Evolutionary conservation across 805 yeast genomes (phyloP).

Genomic region (Cyberlindnera meyerae): DNA sequence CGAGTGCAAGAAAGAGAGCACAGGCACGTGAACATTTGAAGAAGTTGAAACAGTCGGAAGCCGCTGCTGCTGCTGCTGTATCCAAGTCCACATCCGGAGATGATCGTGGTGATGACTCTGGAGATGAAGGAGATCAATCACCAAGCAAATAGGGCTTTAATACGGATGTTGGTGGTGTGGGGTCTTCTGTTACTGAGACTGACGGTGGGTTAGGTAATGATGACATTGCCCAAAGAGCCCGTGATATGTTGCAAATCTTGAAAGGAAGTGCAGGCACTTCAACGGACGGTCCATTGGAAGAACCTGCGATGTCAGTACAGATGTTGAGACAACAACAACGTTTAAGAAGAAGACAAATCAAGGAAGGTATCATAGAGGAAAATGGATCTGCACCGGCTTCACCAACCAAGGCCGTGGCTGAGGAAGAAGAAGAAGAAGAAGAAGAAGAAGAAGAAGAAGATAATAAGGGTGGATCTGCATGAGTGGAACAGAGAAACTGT

Average conservation of each 20-base stretch:
- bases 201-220: conserved; percentile 19
- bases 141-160: too few species aligned
- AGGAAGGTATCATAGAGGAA: too few species aligned
- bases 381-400: too few species aligned
- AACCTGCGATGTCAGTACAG: conserved; percentile 36
- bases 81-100: too few species aligned
- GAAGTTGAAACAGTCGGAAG: conserved; percentile 28
- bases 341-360: conserved; percentile 23
- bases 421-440: conserved; percentile 2
- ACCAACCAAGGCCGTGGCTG: conserved; percentile 2
- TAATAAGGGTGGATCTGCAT: too few species aligned
- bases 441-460: too few species aligned
- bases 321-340: conserved; percentile 39
- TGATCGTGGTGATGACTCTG: conserved; percentile 12
- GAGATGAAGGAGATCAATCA: conserved; percentile 15
- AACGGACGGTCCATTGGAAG: conserved; percentile 24
- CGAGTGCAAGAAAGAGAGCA: conserved; percentile 78
- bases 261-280: conserved; percentile 30
- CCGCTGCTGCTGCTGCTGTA: too few species aligned
- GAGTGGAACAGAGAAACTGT: too few species aligned
- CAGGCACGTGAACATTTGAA: conserved; percentile 60
- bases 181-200: neutral
- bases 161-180: too few species aligned
- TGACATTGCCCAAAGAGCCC: conserved; percentile 57
- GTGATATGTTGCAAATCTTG: conserved; percentile 56